Evolutionary conservation across 1,284 basidiomycete species (phyloP), one percentile per base, ranked within the genome.

Genomic region (Papiliotrema terrestris): DNA sequence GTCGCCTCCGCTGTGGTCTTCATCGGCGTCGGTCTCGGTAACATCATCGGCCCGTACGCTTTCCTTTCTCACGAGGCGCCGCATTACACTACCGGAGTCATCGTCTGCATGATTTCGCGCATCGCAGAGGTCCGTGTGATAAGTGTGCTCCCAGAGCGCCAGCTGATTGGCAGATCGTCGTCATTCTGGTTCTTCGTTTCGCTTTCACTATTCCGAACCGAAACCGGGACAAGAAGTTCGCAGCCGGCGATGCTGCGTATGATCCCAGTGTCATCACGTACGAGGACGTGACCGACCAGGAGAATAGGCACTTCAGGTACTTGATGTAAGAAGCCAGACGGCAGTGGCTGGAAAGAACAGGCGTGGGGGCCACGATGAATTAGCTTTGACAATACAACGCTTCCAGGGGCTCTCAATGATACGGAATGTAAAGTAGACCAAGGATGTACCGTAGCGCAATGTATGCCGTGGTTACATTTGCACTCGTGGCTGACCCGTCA

Each of bases 11-110:
- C 59, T 15, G 46, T 63, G 17, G 61, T 63, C 42, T 66, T 70
- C 59, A 22, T 68, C 17, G 68, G 69, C 32, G 65, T 68, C 9
- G 67, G 60, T 8, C 51, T 62, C 20, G 72, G 76, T 5, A 79
- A 79, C 61, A 78, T 78, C 51, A 71, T 75, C 45, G 77, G 78
- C n/a, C 77, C 77, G 1, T 78, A 78, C 66, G 58, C 74, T 13
- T 78, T 78, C 69, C 59, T 72, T 19, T 58, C 63, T 23, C 55
- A 3, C 11, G 69, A 79, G 58, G 75, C 76, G 8, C 78, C 78
- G 3, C 55, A 32, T 6, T 79, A 79, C 62, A 51, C 60, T 9
- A 76, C 73, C 29, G 78, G 77, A 26, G 74, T 76, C 44, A 69
- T 77, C 49, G 75, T 70, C 39, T 76, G 74, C 60, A 69, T 79